These are phyloP conservation scores for Trametes coccinea DNA, from an alignment of 768 basidiomycete genomes.

Conservation along the genomic window DNA sequence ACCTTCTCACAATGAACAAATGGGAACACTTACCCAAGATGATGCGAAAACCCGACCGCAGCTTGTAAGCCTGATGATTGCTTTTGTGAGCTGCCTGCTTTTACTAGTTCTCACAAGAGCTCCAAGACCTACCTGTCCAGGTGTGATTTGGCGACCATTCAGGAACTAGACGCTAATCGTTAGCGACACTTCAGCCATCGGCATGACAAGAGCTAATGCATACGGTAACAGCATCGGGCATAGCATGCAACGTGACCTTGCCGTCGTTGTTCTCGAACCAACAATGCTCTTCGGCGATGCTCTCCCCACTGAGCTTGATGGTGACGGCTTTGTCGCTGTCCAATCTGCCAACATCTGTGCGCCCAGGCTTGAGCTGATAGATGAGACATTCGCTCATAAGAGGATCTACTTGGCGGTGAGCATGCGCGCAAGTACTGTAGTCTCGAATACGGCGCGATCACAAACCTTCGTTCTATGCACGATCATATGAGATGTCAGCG, in stretches of 20 bases:
- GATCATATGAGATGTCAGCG: neutral
- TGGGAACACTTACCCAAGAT: slow-evolving; percentile 71
- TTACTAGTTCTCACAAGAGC: neutral
- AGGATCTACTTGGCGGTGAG: slow-evolving; percentile 57
- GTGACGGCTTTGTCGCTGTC: slow-evolving; percentile 81
- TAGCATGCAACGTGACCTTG: slow-evolving; percentile 77
- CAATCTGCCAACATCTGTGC: slow-evolving; percentile 85
- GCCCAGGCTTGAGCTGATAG: slow-evolving; percentile 88
- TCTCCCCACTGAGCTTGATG: slow-evolving; percentile 90
- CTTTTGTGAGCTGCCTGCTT: neutral
- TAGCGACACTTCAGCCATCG: neutral
- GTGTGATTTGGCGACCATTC: slow-evolving; percentile 85
- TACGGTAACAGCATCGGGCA: slow-evolving; percentile 83
- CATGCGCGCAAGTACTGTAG: no score
- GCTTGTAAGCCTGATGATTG: slow-evolving; percentile 63
- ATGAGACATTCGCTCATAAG: slow-evolving; percentile 95
- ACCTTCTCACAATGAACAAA: neutral
- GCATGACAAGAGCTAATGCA: slow-evolving; percentile 29
- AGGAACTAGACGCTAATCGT: slow-evolving; percentile 59
- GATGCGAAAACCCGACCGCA: slow-evolving; percentile 93
- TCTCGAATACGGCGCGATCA: neutral
- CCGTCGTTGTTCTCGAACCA: slow-evolving; percentile 85
- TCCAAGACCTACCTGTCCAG: slow-evolving; percentile 61
- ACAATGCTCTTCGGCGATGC: slow-evolving; percentile 92
- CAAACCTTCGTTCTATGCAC: slow-evolving; percentile 68